Evolutionary conservation across 2,329 filamentous ascomycete genomes (phyloP).

Genomic region (Sporothrix globosa): DNA sequence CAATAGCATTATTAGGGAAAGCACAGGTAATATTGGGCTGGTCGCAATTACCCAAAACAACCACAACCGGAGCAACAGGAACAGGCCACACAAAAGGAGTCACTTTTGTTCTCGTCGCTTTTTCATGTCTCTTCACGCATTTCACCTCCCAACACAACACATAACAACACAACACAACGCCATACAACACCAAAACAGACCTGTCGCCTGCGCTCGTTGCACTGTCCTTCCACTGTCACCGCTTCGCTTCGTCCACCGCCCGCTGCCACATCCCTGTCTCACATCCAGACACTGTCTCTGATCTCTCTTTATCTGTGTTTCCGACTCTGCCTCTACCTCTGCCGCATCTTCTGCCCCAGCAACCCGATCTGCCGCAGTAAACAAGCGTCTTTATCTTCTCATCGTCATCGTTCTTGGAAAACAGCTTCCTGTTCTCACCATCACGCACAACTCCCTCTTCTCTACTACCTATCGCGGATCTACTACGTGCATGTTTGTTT

Average conservation of each 20-base stretch:
- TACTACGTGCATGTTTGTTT: too few relatives aligned
- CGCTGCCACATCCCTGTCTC: slow-evolving; percentile 26
- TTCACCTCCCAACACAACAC: not conserved
- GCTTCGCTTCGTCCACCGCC: slow-evolving; percentile 25
- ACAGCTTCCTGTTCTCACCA: too few relatives aligned
- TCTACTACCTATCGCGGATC: too few relatives aligned
- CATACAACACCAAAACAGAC: slow-evolving; percentile 13
- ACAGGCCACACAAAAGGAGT: slow-evolving; percentile 18
- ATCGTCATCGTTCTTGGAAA: not conserved
- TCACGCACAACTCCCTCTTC: too few relatives aligned
- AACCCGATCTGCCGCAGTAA: slow-evolving; percentile 29
- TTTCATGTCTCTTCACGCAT: not conserved
- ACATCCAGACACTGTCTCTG: slow-evolving; percentile 20
- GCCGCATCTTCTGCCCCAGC: slow-evolving; percentile 25
- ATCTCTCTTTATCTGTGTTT: not conserved
- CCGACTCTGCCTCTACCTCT: not conserved
- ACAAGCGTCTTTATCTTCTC: slow-evolving; percentile 19
- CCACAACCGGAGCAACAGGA: not conserved
- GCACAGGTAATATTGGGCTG: slow-evolving; percentile 13
- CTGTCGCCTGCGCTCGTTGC: slow-evolving; percentile 20
- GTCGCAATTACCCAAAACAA: slow-evolving; percentile 21
- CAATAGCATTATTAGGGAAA: slow-evolving; percentile 14
- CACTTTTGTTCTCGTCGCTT: not conserved
- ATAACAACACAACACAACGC: not conserved
- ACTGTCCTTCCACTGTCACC: slow-evolving; percentile 8